A percentile compares a stretch with the other conserved stretches of the same genome.
Conservation (phyloP, 192 early-diverging fungal species). For the Gaertneriomyces semiglobifer region DNA sequence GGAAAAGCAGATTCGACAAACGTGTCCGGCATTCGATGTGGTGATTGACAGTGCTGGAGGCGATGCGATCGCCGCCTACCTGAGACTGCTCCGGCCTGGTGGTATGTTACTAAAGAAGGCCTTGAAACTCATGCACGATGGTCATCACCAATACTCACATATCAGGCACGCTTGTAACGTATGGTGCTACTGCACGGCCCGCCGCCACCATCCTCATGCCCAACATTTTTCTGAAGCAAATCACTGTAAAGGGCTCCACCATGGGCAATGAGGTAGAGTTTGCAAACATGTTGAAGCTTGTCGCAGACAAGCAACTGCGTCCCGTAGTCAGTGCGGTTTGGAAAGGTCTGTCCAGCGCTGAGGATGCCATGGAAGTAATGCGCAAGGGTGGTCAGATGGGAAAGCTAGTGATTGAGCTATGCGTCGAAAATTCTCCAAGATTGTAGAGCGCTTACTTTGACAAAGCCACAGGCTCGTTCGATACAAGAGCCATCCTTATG, state of each 20-base stretch:
- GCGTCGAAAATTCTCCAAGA: no score
- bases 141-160: no score
- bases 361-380: slow-evolving; percentile 33
- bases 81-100: slow-evolving; percentile 29
- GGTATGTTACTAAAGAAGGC: neutral
- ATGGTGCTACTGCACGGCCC: slow-evolving; percentile 56
- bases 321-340: slow-evolving; percentile 43
- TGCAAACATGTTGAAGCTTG: slow-evolving; percentile 57
- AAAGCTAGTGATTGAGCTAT: no score
- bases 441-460: no score
- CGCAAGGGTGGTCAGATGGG: neutral
- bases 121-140: no score
- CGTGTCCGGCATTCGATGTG: slow-evolving; percentile 41
- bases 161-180: slow-evolving; percentile 44
- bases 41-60: slow-evolving; percentile 71
- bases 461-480: no score
- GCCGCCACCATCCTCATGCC: slow-evolving; percentile 45
- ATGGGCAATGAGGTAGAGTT: slow-evolving; percentile 68
- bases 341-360: slow-evolving; percentile 18
- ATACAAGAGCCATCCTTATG: no score
- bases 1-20: slow-evolving; percentile 41
- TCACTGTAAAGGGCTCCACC: slow-evolving; percentile 58
- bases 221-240: slow-evolving; percentile 57
- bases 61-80: slow-evolving; percentile 35
- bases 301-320: slow-evolving; percentile 49